These are phyloP conservation scores for Phytophthora foliorum DNA, from an alignment of 352 stramenopile genomes.

Conservation along the genomic window DNA sequence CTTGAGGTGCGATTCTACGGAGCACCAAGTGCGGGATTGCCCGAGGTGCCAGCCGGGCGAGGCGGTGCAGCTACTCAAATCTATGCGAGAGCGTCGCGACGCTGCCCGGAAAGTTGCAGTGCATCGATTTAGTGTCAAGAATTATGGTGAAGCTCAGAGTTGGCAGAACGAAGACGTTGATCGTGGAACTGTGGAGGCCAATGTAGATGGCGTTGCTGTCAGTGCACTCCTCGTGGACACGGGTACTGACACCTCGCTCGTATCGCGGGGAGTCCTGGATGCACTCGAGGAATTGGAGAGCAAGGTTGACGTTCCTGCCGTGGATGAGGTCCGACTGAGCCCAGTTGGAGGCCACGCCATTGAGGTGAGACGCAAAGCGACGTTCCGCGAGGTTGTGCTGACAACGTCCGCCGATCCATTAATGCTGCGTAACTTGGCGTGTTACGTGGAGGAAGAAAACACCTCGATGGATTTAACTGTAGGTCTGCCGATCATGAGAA, in stretches of 20 bases:
- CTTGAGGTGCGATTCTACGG: not conserved
- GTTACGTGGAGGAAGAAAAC: constrained; percentile 3
- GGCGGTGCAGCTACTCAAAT: too few species aligned
- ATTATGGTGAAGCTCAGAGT: too few species aligned
- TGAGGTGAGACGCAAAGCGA: not conserved
- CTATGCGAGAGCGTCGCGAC: too few species aligned
- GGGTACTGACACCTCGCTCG: not conserved
- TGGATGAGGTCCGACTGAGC: not conserved
- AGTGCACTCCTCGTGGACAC: too few species aligned
- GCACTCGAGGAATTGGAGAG: too few species aligned
- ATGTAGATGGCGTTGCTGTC: too few species aligned
- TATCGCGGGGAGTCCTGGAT: not conserved
- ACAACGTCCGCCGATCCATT: constrained; percentile 1
- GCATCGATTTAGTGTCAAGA: too few species aligned
- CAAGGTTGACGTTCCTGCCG: too few species aligned
- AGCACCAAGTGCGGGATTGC: constrained; percentile 5
- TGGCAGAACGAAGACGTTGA: too few species aligned
- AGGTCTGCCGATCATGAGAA: constrained; percentile 7
- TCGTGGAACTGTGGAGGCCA: too few species aligned
- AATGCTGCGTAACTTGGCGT: constrained; percentile 5
- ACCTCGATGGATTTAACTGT: constrained; percentile 1
- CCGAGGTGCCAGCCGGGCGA: not conserved
- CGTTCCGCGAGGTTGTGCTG: not conserved
- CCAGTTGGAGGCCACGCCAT: not conserved
- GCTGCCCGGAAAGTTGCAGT: too few species aligned